Evolutionary conservation across 805 yeast genomes (phyloP).

Genomic region (Kodamaea hsintzibuensis): DNA sequence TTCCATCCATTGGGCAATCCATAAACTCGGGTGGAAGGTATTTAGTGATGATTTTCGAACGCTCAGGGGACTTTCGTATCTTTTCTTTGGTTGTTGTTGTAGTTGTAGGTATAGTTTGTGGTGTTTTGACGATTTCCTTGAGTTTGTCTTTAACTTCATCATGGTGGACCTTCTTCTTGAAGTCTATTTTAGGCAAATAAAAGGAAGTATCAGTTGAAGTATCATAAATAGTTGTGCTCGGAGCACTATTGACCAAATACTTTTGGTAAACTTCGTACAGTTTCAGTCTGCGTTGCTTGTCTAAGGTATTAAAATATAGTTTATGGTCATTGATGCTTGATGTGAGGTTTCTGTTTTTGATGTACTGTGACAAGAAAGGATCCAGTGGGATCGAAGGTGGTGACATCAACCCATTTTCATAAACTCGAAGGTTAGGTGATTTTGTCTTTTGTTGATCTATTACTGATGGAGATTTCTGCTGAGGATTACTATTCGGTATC

Average conservation of each 20-base stretch:
- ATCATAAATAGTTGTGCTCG: slow-evolving; percentile 8
- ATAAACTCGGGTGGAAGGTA: slow-evolving; percentile 55
- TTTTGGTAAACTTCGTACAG: slow-evolving; percentile 26
- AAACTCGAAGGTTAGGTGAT: neutral
- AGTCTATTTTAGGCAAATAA: slow-evolving; percentile 4
- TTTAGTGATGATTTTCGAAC: slow-evolving; percentile 2
- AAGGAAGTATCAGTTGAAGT: slow-evolving; percentile 6
- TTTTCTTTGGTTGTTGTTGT: neutral
- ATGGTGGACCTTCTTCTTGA: neutral
- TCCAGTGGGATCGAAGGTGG: slow-evolving; percentile 14
- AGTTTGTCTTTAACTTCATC: neutral
- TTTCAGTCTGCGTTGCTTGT: slow-evolving; percentile 18
- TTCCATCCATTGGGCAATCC: slow-evolving; percentile 66
- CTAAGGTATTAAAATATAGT: slow-evolving; percentile 20
- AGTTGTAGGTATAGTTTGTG: neutral
- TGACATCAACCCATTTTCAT: slow-evolving; percentile 5
- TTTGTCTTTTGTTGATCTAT: neutral
- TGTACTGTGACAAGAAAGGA: slow-evolving; percentile 23
- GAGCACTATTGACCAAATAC: slow-evolving; percentile 15
- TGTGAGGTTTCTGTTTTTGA: slow-evolving; percentile 17
- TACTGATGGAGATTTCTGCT: neutral
- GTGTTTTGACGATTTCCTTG: neutral
- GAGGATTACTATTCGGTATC: neutral
- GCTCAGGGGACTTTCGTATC: neutral
- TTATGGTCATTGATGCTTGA: slow-evolving; percentile 18